These are phyloP conservation scores for Multifurca ochricompacta DNA, from an alignment of 768 basidiomycete genomes.

Conservation along the genomic window DNA sequence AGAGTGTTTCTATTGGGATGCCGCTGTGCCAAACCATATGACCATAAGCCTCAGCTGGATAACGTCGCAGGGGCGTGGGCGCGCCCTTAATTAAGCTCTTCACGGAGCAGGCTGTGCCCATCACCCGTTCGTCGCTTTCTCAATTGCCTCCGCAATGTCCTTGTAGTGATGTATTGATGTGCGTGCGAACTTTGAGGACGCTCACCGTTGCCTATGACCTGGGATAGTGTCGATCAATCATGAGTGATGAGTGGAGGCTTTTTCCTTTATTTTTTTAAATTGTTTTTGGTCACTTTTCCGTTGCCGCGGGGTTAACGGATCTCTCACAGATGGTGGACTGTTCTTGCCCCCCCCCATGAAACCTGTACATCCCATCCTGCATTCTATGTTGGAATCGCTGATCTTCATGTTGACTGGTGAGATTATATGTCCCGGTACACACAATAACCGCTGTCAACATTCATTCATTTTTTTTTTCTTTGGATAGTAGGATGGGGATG, in stretches of 20 bases:
- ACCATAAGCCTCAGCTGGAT: not conserved
- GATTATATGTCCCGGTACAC: not conserved
- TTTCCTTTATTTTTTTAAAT: too few relatives aligned
- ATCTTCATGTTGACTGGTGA: not conserved
- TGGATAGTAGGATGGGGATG: not conserved
- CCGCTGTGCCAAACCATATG: not conserved
- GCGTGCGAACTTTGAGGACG: too few relatives aligned
- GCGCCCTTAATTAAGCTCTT: conserved; percentile 10
- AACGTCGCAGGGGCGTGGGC: not conserved
- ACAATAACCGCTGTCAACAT: not conserved
- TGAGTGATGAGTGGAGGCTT: too few relatives aligned
- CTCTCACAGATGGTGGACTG: not conserved
- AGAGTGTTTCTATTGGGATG: not conserved
- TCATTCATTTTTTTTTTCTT: not conserved
- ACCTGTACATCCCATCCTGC: not conserved
- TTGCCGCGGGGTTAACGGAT: conserved; percentile 4
- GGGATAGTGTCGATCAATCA: not conserved
- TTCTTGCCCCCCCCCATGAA: conserved; percentile 3
- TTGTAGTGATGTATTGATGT: not conserved
- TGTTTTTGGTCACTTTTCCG: too few relatives aligned
- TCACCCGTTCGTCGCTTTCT: conserved; percentile 7
- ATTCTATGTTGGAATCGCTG: not conserved
- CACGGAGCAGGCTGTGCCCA: not conserved
- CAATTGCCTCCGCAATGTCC: not conserved
- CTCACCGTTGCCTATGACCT: not conserved